Conservation (phyloP, 2,329 filamentous ascomycete species). For the Colletotrichum magnum region DNA sequence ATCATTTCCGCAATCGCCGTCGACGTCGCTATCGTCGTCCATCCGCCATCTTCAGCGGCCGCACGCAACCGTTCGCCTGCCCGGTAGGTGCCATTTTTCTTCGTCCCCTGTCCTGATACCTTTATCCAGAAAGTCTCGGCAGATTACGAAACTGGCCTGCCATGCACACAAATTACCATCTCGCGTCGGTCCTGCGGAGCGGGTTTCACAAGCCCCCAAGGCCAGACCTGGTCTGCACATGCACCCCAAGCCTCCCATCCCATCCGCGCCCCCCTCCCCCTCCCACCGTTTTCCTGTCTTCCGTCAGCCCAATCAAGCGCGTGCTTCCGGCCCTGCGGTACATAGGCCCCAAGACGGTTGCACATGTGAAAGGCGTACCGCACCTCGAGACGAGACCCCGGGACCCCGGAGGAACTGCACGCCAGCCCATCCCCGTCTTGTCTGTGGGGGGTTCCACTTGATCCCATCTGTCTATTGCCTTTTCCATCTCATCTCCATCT, state of each 20-base stretch:
- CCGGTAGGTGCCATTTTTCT: conserved; percentile 31
- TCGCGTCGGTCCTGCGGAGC: conserved; percentile 50
- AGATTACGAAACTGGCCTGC: conserved; percentile 46
- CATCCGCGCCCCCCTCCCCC: neutral
- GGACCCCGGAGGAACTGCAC: conserved; percentile 21
- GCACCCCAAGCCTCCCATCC: neutral
- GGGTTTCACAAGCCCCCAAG: conserved; percentile 44
- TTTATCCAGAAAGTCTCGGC: conserved; percentile 48
- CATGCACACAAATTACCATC: conserved; percentile 45
- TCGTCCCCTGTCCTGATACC: conserved; percentile 37
- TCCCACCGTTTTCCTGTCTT: conserved; percentile 18
- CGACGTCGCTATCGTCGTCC: neutral
- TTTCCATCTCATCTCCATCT: conserved; percentile 29
- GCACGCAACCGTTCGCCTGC: conserved; percentile 20
- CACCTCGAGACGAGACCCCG: conserved; percentile 25
- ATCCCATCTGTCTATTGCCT: conserved; percentile 36
- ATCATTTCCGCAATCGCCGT: conserved; percentile 11
- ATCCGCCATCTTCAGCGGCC: conserved; percentile 14
- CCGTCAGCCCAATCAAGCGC: conserved; percentile 37
- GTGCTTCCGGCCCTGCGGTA: conserved; percentile 23
- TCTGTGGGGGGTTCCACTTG: conserved; percentile 40
- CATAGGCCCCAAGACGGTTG: conserved; percentile 14
- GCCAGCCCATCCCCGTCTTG: conserved; percentile 33
- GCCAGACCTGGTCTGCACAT: conserved; percentile 8
- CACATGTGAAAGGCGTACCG: conserved; percentile 36